phyloP scores from a whole-genome alignment of 495 filamentous ascomycete genomes.

The Parathielavia appendiculata region DNA sequence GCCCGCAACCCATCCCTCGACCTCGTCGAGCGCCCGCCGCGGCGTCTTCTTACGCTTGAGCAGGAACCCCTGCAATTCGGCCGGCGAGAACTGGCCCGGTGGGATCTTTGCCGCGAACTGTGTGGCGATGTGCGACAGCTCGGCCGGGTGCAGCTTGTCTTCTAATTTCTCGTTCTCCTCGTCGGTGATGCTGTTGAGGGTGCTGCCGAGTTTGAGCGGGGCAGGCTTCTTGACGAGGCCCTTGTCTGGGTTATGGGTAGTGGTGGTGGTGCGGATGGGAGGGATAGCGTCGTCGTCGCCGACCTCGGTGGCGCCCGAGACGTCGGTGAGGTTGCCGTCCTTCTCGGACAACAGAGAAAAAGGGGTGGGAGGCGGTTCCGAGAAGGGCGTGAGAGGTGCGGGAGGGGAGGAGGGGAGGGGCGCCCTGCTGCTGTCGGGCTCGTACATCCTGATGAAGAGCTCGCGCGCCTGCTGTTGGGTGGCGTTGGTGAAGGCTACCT shows the following conservation, averaged over 20 bases:
- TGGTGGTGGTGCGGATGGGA: not conserved
- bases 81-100: conserved; percentile 52
- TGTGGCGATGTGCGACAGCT: conserved; percentile 38
- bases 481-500: conserved; percentile 64
- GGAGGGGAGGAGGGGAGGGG: not conserved
- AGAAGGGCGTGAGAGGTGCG: conserved; percentile 10
- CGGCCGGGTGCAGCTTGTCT: conserved; percentile 4
- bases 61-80: conserved; percentile 67
- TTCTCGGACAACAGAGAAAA: not conserved
- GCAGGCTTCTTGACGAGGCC: not conserved
- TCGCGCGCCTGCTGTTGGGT: conserved; percentile 56
- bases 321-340: conserved; percentile 17
- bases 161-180: not conserved
- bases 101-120: conserved; percentile 48
- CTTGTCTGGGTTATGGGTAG: not conserved
- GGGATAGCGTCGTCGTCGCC: conserved; percentile 3
- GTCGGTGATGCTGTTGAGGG: not conserved
- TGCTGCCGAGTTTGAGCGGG: not conserved
- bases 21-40: conserved; percentile 50
- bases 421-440: conserved; percentile 28
- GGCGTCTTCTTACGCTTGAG: conserved; percentile 60
- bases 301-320: conserved; percentile 17
- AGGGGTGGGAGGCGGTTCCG: conserved; percentile 1
- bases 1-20: conserved; percentile 50
- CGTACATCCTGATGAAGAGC: conserved; percentile 70